Conservation (phyloP, 2,329 filamentous ascomycete genomes). For the Phaeosphaeriaceae sp. region DNA sequence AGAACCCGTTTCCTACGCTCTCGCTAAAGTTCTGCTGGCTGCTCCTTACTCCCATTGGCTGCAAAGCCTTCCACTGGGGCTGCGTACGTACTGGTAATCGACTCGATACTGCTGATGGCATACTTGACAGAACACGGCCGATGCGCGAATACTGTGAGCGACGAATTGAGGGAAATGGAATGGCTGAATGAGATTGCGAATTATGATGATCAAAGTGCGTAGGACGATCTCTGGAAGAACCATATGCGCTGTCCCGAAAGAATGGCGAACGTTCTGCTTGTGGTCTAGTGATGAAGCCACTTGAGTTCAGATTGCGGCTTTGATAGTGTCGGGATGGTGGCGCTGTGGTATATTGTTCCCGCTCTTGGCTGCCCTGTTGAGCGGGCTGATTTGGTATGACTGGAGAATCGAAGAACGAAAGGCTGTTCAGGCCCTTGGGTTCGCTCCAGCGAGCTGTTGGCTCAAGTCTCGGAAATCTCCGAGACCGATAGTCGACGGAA, state of each 20-base stretch:
- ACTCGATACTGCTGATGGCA: conserved; percentile 22
- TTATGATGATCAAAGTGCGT: conserved; percentile 8
- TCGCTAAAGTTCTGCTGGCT: conserved; percentile 18
- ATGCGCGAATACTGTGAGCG: conserved; percentile 12
- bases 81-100: conserved; percentile 17
- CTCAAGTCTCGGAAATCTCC: conserved; percentile 14
- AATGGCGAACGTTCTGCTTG: conserved; percentile 8
- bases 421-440: conserved; percentile 38
- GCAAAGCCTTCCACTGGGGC: conserved; percentile 22
- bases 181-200: conserved; percentile 5
- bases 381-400: conserved; percentile 26
- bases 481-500: conserved; percentile 36
- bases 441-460: conserved; percentile 23
- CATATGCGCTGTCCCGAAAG: conserved; percentile 12
- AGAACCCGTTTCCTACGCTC: conserved; percentile 1
- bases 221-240: conserved; percentile 5
- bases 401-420: conserved; percentile 46
- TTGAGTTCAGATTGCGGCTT: conserved; percentile 16
- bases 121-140: conserved; percentile 19
- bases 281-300: conserved; percentile 20
- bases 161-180: conserved; percentile 10
- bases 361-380: conserved; percentile 9
- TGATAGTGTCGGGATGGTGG: conserved; percentile 8
- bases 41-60: conserved; percentile 32
- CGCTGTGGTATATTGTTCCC: not conserved